phyloP scores from a whole-genome alignment of 192 early-diverging fungal genomes.

The Mortierella antarctica region DNA sequence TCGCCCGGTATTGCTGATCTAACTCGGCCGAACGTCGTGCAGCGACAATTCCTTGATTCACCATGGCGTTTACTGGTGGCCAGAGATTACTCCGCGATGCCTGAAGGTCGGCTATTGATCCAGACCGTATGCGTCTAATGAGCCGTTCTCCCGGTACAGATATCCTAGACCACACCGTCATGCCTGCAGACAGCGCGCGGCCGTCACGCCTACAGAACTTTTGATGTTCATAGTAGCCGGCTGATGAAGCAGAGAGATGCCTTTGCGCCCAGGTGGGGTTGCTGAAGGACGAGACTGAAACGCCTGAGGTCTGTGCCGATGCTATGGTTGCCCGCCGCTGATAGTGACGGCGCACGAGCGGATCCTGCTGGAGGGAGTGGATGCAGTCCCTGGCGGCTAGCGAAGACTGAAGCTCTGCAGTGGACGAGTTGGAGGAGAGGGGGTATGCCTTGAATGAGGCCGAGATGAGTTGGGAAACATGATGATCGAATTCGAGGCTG shows the following conservation, averaged over 20 bases:
- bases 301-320: too few relatives aligned
- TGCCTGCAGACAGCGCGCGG: neutral
- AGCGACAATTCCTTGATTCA: neutral
- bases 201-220: too few relatives aligned
- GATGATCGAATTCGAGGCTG: neutral
- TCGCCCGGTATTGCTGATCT: conserved; percentile 5
- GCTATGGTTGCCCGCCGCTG: too few relatives aligned
- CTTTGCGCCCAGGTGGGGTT: neutral
- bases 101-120: neutral
- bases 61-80: neutral
- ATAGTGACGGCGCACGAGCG: too few relatives aligned
- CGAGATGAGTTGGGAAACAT: neutral
- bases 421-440: conserved; percentile 14
- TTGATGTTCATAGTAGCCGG: too few relatives aligned
- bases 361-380: too few relatives aligned
- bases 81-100: neutral
- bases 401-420: conserved; percentile 18
- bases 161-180: neutral
- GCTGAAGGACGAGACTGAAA: neutral
- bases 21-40: neutral
- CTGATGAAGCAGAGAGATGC: too few relatives aligned
- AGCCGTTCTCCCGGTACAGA: neutral
- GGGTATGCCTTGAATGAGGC: neutral
- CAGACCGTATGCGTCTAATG: neutral
- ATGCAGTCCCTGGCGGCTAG: neutral